Evolutionary conservation across 2,329 filamentous ascomycete genomes (phyloP).

Genomic region (Didymellaceae sp.): DNA sequence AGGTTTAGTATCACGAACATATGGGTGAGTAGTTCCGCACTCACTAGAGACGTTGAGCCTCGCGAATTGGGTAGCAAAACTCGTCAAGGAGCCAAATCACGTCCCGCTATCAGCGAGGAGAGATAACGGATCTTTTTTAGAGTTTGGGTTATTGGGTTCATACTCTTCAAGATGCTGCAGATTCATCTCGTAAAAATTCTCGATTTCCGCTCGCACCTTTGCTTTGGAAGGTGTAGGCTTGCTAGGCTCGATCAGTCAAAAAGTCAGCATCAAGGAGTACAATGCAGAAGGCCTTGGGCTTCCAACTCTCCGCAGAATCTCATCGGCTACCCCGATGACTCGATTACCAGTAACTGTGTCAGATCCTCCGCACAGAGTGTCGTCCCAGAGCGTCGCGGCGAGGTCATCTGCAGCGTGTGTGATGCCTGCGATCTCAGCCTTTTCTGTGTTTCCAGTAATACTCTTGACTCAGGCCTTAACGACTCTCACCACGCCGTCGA

Average conservation of each 20-base stretch:
- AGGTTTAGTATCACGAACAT: background rate
- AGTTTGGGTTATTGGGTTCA: slow-evolving; percentile 1
- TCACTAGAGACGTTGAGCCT: slow-evolving; percentile 6
- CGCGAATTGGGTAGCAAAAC: background rate
- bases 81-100: background rate
- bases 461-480: background rate
- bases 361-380: slow-evolving; percentile 6
- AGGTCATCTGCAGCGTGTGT: slow-evolving; percentile 6
- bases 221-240: slow-evolving; percentile 5
- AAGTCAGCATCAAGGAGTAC: slow-evolving; percentile 7
- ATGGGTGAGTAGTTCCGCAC: background rate
- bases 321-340: background rate
- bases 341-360: background rate
- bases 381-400: slow-evolving; percentile 8
- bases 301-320: slow-evolving; percentile 1
- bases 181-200: background rate
- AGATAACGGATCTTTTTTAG: slow-evolving; percentile 11
- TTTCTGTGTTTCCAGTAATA: background rate
- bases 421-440: background rate
- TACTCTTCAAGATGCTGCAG: slow-evolving; percentile 1
- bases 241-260: slow-evolving; percentile 3
- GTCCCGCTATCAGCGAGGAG: slow-evolving; percentile 1
- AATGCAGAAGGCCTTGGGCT: slow-evolving; percentile 8
- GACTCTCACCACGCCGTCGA: background rate
- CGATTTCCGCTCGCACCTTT: background rate